phyloP scores from a whole-genome alignment of 345 rosid species.

The Streptanthus diversifolius region DNA sequence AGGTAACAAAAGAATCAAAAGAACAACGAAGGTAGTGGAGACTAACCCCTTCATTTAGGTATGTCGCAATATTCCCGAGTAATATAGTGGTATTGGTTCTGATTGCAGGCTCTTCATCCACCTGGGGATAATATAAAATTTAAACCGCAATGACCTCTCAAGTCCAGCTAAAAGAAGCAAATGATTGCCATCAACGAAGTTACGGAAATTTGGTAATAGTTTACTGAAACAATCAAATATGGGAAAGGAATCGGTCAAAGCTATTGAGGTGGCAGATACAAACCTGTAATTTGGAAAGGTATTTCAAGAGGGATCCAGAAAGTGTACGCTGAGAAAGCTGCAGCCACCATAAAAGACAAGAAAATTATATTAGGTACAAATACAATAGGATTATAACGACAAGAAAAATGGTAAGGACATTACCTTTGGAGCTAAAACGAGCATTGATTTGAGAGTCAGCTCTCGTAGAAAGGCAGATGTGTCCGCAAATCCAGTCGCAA shows the following conservation, averaged over 20 bases:
- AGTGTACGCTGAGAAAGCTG: slow-evolving; percentile 98
- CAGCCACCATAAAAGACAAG: slow-evolving; percentile 27
- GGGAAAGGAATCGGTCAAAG: neutral
- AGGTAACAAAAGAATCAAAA: slow-evolving; percentile 7
- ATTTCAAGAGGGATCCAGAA: slow-evolving; percentile 84
- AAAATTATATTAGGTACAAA: slow-evolving; percentile 24
- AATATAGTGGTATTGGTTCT: slow-evolving; percentile 97
- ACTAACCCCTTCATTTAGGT: slow-evolving; percentile 89
- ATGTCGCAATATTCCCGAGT: slow-evolving; percentile 90
- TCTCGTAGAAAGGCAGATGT: slow-evolving; percentile 92
- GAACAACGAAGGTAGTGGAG: slow-evolving; percentile 9
- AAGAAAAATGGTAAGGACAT: neutral
- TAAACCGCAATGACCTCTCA: neutral
- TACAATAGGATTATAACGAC: neutral
- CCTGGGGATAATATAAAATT: slow-evolving; percentile 45
- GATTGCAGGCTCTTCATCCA: slow-evolving; percentile 98
- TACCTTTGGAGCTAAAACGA: slow-evolving; percentile 94
- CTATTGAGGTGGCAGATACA: slow-evolving; percentile 1
- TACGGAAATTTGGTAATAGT: neutral
- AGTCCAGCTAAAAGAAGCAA: neutral
- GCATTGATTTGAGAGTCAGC: slow-evolving; percentile 97
- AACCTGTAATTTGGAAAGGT: slow-evolving; percentile 97
- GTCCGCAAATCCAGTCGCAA: slow-evolving; percentile 91
- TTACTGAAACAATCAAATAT: neutral
- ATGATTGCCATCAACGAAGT: neutral